Evolutionary conservation across 2,329 filamentous ascomycete genomes (phyloP), one percentile per base, ranked within the genome.

Genomic region (Herpotrichia juniperi): DNA sequence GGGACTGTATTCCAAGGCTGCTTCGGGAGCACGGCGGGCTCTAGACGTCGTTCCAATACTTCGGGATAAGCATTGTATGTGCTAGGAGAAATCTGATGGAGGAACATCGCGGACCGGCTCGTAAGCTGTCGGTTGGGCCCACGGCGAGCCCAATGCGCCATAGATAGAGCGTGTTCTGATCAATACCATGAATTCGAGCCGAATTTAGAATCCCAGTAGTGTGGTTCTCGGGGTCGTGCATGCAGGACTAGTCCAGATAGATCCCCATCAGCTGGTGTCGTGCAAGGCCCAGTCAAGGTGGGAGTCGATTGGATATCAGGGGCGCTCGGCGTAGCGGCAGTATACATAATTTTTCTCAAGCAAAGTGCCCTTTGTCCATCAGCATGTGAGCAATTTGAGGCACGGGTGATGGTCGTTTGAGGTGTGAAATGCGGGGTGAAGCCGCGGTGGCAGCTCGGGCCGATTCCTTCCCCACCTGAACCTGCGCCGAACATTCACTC

Each of bases 201-300:
- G 51, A 62, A 64, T 61, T 61, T 67, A 66, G 63, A 54, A 59
- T 61, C 61, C 69, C 68, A 60, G 53, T 42, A 37, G 43, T 42
- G 43, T 62, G 70, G 69, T 68, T 60, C 62, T 61, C 62, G 68
- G 66, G 61, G 53, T 49, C 40, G 53, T 63, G 63, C 63, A 68
- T 70, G 63, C 59, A 64, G 47, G 46, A 50, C 44, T 55, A 60
- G 51, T 37, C 61, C 58, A 59, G 53, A 51, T 55, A 51, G 49
- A 49, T n/a, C n/a, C 47, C 50, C 34, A 52, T 53, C 51, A 62
- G 58, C 53, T 53, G 42, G 56, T 30, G 49, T 24, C 16, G 37
- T 51, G 44, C 37, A 51, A 54, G 26, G 58, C 61, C 58, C 54
- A 57, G 50, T 47, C 57, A 57, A 54, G 53, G 46, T 49, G 17